Conservation (phyloP, 2,329 filamentous ascomycete species). For the Claviceps paspali region DNA sequence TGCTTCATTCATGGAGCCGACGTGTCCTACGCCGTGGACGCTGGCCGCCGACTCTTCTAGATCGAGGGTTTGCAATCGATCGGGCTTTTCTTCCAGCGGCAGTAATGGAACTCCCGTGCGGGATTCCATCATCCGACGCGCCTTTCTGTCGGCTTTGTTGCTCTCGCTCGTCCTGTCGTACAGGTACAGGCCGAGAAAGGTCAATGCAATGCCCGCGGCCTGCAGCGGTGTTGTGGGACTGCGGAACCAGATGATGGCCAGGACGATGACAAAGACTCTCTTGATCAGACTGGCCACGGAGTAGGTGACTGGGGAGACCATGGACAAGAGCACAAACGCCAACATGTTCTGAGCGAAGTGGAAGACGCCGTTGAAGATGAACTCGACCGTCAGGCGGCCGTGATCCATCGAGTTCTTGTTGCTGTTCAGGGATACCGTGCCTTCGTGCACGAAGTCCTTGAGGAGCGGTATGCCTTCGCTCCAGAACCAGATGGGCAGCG, state of each 20-base stretch:
- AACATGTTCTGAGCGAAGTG: slow-evolving; percentile 95
- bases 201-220: slow-evolving; percentile 71
- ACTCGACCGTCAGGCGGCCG: slow-evolving; percentile 63
- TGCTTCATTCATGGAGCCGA: slow-evolving; percentile 17
- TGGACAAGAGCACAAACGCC: slow-evolving; percentile 79
- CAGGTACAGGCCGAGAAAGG: slow-evolving; percentile 82
- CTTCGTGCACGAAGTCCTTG: slow-evolving; percentile 64
- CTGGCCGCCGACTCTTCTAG: slow-evolving; percentile 13
- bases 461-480: slow-evolving; percentile 70
- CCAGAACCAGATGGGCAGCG: slow-evolving; percentile 84
- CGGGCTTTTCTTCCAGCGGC: slow-evolving; percentile 40
- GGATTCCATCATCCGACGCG: slow-evolving; percentile 42
- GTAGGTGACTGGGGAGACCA: slow-evolving; percentile 93
- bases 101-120: slow-evolving; percentile 37
- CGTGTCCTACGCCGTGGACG: slow-evolving; percentile 31
- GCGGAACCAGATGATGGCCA: slow-evolving; percentile 92
- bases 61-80: neutral
- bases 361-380: slow-evolving; percentile 90
- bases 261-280: slow-evolving; percentile 88
- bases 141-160: slow-evolving; percentile 73
- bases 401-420: slow-evolving; percentile 58
- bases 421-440: slow-evolving; percentile 48
- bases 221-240: slow-evolving; percentile 75
- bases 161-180: slow-evolving; percentile 87
- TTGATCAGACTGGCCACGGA: slow-evolving; percentile 94